Conservation (phyloP, 495 filamentous ascomycete species). For the Barbatosphaeria neglecta region DNA sequence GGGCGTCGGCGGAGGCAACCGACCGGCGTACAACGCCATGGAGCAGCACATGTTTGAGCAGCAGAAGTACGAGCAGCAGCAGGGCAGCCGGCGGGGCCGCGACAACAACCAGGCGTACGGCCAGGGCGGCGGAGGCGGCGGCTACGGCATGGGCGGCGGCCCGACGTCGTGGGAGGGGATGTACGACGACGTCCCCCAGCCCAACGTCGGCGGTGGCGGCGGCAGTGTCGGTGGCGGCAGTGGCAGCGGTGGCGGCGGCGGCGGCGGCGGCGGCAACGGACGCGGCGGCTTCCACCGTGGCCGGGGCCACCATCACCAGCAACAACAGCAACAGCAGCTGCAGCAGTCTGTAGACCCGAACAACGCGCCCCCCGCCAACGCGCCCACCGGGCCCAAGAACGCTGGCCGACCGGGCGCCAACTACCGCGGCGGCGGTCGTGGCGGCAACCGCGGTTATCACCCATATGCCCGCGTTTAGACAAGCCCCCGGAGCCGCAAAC, state of each 20-base stretch:
- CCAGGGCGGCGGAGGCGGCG: slow-evolving; percentile 34
- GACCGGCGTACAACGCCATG: slow-evolving; percentile 15
- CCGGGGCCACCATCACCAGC: slow-evolving; percentile 16
- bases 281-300: slow-evolving; percentile 19
- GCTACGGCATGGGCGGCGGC: slow-evolving; percentile 17
- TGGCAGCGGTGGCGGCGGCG: slow-evolving; percentile 15
- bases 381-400: slow-evolving; percentile 93
- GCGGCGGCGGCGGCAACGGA: slow-evolving; percentile 19
- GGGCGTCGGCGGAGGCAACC: slow-evolving; percentile 15
- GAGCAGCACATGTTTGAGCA: slow-evolving; percentile 72
- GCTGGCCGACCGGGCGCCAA: slow-evolving; percentile 88
- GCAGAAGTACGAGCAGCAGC: slow-evolving; percentile 72
- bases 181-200: slow-evolving; percentile 96
- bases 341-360: slow-evolving; percentile 21
- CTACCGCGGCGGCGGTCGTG: slow-evolving; percentile 86
- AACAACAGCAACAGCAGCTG: slow-evolving; percentile 14
- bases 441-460: slow-evolving; percentile 64
- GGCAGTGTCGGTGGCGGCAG: slow-evolving; percentile 21
- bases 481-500: background rate
- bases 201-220: slow-evolving; percentile 47
- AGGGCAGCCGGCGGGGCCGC: slow-evolving; percentile 19
- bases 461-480: slow-evolving; percentile 47
- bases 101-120: slow-evolving; percentile 19
- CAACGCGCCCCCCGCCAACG: slow-evolving; percentile 76
- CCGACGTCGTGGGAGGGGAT: slow-evolving; percentile 95